Conservation (phyloP, 495 filamentous ascomycete species). For the Beverwykella pulmonaria region DNA sequence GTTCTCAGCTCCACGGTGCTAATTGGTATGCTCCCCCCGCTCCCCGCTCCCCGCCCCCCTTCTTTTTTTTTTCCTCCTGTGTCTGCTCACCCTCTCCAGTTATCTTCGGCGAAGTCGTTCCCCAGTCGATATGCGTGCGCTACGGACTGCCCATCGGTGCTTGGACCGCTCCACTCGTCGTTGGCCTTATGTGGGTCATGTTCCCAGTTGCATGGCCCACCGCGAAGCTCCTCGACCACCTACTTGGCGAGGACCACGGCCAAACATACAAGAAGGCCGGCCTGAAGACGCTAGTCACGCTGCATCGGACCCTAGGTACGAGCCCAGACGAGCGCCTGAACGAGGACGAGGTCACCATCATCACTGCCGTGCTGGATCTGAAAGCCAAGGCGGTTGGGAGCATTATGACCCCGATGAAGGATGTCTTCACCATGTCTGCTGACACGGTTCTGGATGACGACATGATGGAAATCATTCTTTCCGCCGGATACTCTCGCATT, state of each 20-base stretch:
- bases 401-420: conserved; percentile 98
- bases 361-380: conserved; percentile 91
- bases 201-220: conserved; percentile 85
- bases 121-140: conserved; percentile 93
- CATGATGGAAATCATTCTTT: conserved; percentile 90
- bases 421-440: conserved; percentile 92
- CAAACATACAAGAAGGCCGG: conserved; percentile 96
- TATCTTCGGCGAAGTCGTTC: conserved; percentile 95
- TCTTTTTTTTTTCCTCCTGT: too few species aligned
- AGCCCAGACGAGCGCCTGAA: conserved; percentile 84
- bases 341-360: conserved; percentile 97
- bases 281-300: conserved; percentile 84
- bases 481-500: conserved; percentile 91
- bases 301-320: conserved; percentile 87
- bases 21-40: conserved; percentile 77
- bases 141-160: conserved; percentile 97
- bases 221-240: conserved; percentile 82
- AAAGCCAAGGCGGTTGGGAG: conserved; percentile 92
- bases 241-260: conserved; percentile 89
- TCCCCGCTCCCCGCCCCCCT: too few species aligned
- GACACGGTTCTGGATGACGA: conserved; percentile 88
- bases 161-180: conserved; percentile 86
- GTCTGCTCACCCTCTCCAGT: too few species aligned
- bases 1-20: conserved; percentile 88
- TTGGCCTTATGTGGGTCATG: conserved; percentile 88